These are phyloP conservation scores for Nitzschia sp. DNA, from an alignment of 108 stramenopile genomes.

Conservation along the genomic window DNA sequence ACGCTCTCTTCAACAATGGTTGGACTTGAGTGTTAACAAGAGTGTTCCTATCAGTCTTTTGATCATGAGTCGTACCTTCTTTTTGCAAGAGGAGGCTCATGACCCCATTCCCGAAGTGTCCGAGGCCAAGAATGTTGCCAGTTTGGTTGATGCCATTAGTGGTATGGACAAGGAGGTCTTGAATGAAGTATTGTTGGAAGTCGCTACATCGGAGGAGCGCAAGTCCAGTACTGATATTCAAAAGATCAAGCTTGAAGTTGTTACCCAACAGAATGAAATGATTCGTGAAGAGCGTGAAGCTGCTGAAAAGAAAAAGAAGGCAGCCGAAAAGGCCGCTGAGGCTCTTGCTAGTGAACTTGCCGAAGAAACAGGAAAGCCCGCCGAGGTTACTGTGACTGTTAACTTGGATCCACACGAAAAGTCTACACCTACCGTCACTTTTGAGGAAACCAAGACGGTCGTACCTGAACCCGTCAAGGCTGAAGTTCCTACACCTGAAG, in stretches of 20 bases:
- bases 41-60: constrained; percentile 94
- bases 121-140: constrained; percentile 58
- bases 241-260: constrained; percentile 80
- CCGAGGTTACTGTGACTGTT: not conserved
- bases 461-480: constrained; percentile 8
- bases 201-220: constrained; percentile 83
- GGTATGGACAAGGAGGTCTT: constrained; percentile 92
- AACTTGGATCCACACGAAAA: not conserved
- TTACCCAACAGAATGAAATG: constrained; percentile 76
- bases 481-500: constrained; percentile 14
- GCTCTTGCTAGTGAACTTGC: constrained; percentile 9
- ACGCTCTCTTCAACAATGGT: constrained; percentile 88
- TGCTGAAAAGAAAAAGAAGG: constrained; percentile 60
- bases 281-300: constrained; percentile 75
- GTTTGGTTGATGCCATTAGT: constrained; percentile 89
- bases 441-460: constrained; percentile 10
- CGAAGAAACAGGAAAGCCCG: constrained; percentile 2
- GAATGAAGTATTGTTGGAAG: constrained; percentile 93
- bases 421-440: constrained; percentile 1
- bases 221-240: constrained; percentile 64
- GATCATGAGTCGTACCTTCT: constrained; percentile 96
- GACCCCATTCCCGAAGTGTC: constrained; percentile 28
- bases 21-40: constrained; percentile 93
- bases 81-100: constrained; percentile 74
- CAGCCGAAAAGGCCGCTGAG: constrained; percentile 32